phyloP scores from a whole-genome alignment of 306 rosid species.

The Quillaja saponaria region DNA sequence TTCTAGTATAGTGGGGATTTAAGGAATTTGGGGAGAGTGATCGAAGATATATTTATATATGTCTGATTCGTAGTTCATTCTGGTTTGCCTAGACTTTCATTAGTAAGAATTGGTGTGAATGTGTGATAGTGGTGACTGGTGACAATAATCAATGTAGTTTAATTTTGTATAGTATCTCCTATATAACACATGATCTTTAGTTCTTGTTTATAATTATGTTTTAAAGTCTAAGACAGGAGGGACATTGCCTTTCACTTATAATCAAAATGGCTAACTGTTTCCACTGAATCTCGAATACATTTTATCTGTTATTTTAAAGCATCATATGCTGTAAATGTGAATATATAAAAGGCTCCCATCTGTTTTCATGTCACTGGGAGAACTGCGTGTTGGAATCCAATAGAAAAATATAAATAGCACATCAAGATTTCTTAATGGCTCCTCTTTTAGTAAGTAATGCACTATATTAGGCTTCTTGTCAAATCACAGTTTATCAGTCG shows the following conservation, averaged over 20 bases:
- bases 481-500: conserved; percentile 10
- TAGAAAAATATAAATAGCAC: not conserved
- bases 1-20: conserved; percentile 13
- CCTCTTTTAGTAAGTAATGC: not conserved
- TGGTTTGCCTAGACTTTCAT: not conserved
- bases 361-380: conserved; percentile 1
- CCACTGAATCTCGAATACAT: no score
- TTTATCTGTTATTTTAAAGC: no score
- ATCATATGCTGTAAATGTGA: no score
- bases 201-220: not conserved
- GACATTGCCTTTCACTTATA: no score
- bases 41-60: conserved; percentile 20
- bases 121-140: no score
- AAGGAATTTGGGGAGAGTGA: conserved; percentile 17
- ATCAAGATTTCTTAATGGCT: conserved; percentile 10
- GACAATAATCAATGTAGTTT: no score
- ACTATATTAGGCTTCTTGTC: conserved; percentile 12
- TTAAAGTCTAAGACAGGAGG: no score
- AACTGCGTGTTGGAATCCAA: not conserved
- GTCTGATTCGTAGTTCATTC: conserved; percentile 8
- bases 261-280: no score
- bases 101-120: no score
- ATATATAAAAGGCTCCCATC: no score
- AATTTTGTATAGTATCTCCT: conserved; percentile 6
- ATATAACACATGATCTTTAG: not conserved